A percentile compares a stretch with the other conserved stretches of the same genome.
phyloP scores from a whole-genome alignment of 495 filamentous ascomycete species.

The Lophiostoma macrostomum region DNA sequence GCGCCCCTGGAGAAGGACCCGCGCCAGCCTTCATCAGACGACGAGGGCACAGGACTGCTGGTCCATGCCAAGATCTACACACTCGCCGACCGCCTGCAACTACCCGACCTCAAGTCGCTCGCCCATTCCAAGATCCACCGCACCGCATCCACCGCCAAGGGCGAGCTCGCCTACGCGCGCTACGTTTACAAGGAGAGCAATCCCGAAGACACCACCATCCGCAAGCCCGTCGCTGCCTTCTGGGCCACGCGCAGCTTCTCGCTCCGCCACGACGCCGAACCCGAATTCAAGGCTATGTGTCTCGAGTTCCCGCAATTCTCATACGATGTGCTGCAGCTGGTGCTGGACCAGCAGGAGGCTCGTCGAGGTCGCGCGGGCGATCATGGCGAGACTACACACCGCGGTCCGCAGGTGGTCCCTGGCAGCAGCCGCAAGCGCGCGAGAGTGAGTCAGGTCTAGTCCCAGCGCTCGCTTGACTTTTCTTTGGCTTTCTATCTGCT shows the following conservation, averaged over 20 bases:
- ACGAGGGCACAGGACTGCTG: slow-evolving; percentile 71
- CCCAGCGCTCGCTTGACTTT: neutral
- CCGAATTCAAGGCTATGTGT: slow-evolving; percentile 76
- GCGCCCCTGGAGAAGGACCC: slow-evolving; percentile 58
- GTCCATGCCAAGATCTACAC: slow-evolving; percentile 88
- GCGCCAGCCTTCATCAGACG: slow-evolving; percentile 58
- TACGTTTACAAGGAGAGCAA: slow-evolving; percentile 81
- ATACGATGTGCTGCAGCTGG: slow-evolving; percentile 78
- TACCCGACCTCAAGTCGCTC: slow-evolving; percentile 69
- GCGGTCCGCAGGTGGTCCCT: slow-evolving; percentile 32
- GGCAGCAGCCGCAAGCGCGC: slow-evolving; percentile 48
- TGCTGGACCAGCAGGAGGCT: slow-evolving; percentile 64
- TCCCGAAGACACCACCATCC: slow-evolving; percentile 65
- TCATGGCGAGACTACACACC: slow-evolving; percentile 29
- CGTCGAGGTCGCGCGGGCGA: slow-evolving; percentile 28
- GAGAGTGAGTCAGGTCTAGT: slow-evolving; percentile 37
- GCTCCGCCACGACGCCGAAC: slow-evolving; percentile 76
- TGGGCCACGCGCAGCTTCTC: slow-evolving; percentile 82
- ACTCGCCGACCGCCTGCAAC: slow-evolving; percentile 72
- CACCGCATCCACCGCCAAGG: slow-evolving; percentile 77
- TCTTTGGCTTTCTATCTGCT: neutral
- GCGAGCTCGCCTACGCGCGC: slow-evolving; percentile 84
- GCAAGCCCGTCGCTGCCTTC: slow-evolving; percentile 82
- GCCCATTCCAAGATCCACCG: slow-evolving; percentile 87
- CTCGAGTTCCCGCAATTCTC: slow-evolving; percentile 86